Conservation (phyloP, 139 green algal species). For the Yamagishiella unicocca region DNA sequence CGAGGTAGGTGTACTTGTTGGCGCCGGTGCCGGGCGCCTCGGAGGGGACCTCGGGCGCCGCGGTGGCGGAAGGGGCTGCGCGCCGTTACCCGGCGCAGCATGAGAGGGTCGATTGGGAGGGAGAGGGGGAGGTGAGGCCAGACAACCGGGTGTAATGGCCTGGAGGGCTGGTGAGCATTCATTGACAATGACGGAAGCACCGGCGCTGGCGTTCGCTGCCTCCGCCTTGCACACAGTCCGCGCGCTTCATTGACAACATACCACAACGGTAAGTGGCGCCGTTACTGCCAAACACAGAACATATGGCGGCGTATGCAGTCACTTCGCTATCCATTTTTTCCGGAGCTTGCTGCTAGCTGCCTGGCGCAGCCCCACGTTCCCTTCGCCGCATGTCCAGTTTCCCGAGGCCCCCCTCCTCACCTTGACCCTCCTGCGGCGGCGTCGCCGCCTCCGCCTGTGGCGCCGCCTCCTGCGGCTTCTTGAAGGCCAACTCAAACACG, state of each 20-base stretch:
- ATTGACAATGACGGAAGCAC: too few species aligned
- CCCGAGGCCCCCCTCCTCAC: background rate
- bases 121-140: background rate
- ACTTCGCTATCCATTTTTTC: too few species aligned
- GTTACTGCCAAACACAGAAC: too few species aligned
- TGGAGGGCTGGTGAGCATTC: too few species aligned
- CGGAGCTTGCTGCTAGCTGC: too few species aligned
- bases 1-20: slow-evolving; percentile 88
- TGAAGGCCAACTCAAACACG: slow-evolving; percentile 88
- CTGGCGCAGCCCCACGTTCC: background rate
- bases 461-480: slow-evolving; percentile 8
- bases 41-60: slow-evolving; percentile 61
- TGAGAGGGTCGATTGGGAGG: background rate
- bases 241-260: too few species aligned
- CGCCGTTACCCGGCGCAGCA: too few species aligned
- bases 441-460: slow-evolving; percentile 50
- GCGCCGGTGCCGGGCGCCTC: slow-evolving; percentile 68
- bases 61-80: background rate
- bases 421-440: background rate
- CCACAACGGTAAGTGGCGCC: too few species aligned
- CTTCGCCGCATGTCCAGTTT: background rate
- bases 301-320: too few species aligned
- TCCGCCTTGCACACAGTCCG: too few species aligned
- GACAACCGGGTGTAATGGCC: too few species aligned
- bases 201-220: too few species aligned